A percentile compares a stretch with the other conserved stretches of the same genome.
phyloP scores from a whole-genome alignment of 73 alveolate species.

The Paramecium sonneborni region DNA sequence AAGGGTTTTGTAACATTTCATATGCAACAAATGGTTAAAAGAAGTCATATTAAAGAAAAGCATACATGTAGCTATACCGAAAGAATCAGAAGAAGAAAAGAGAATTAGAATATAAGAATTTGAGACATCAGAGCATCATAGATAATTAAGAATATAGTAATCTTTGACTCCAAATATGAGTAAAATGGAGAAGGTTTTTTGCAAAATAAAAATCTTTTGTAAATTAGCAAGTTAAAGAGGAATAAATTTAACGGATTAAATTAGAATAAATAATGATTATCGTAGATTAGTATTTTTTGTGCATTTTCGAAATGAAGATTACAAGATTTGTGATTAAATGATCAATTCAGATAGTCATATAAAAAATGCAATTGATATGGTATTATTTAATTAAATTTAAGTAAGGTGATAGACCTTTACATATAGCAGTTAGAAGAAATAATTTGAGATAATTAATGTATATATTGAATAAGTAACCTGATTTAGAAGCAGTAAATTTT shows the following conservation, averaged over 20 bases:
- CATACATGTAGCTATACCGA: background rate
- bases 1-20: background rate
- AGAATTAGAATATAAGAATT: background rate
- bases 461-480: background rate
- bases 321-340: background rate
- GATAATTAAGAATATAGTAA: background rate
- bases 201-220: background rate
- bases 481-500: background rate
- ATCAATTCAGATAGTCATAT: background rate
- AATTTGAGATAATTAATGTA: background rate
- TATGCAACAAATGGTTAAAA: constrained; percentile 2
- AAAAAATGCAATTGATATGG: background rate
- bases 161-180: background rate
- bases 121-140: background rate
- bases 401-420: background rate
- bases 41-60: background rate
- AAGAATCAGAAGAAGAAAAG: background rate
- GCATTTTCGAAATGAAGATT: background rate
- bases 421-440: background rate
- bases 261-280: background rate
- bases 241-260: background rate
- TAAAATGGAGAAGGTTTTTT: background rate
- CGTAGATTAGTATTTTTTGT: background rate
- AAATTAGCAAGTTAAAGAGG: background rate
- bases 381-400: background rate